Evolutionary conservation across 352 stramenopile species (phyloP).

Genomic region (Globisporangium acanthophoron): DNA sequence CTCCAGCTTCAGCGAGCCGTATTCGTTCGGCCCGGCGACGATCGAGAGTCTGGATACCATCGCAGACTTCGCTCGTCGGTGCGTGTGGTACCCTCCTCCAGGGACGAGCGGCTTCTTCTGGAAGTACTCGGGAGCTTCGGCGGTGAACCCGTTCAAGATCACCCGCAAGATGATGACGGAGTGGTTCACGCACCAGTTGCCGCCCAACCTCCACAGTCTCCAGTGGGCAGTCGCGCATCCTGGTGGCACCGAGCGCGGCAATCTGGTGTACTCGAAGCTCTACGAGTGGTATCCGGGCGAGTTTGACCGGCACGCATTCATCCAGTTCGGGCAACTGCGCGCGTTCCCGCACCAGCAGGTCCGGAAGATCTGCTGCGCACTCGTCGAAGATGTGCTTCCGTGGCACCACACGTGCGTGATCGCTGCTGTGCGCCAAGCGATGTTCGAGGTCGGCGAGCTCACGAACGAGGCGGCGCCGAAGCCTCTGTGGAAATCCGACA

Average conservation of each 20-base stretch:
- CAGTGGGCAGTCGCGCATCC: constrained; percentile 49
- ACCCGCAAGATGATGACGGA: constrained; percentile 11
- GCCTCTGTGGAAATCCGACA: constrained; percentile 37
- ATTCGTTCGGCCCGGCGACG: too few species aligned
- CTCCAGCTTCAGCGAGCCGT: too few species aligned
- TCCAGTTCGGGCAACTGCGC: constrained; percentile 31
- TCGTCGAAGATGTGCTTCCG: constrained; percentile 35
- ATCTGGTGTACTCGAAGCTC: constrained; percentile 38
- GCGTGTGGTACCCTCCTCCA: constrained; percentile 33
- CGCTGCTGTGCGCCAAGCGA: constrained; percentile 30
- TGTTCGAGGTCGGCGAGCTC: constrained; percentile 43
- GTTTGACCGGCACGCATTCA: constrained; percentile 24
- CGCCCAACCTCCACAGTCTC: constrained; percentile 9
- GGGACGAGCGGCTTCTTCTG: constrained; percentile 19
- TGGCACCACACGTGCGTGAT: constrained; percentile 35
- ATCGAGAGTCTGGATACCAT: too few species aligned
- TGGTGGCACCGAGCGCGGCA: constrained; percentile 26
- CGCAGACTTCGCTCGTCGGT: constrained; percentile 7
- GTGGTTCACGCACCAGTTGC: constrained; percentile 31
- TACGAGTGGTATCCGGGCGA: constrained; percentile 7
- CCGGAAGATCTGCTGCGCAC: constrained; percentile 29
- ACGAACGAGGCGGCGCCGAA: constrained; percentile 13
- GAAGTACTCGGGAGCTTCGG: constrained; percentile 12
- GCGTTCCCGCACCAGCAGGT: constrained; percentile 45
- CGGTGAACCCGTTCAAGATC: constrained; percentile 39